These are phyloP conservation scores for Thinopyrum elongatum DNA, from an alignment of 176 grass and related monocot species.

Conservation along the genomic window DNA sequence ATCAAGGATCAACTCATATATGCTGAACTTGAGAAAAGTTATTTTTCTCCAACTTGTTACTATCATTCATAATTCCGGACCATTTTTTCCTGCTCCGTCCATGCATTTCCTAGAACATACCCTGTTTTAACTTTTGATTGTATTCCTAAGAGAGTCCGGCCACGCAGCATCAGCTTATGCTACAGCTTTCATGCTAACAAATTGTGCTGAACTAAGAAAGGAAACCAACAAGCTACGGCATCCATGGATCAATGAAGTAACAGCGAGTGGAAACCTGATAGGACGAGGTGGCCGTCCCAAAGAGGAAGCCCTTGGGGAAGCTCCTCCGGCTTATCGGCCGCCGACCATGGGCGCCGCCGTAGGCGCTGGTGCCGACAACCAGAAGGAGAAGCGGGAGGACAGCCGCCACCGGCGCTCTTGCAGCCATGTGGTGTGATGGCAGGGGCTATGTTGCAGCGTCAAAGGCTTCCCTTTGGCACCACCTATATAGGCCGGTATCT, in stretches of 20 bases:
- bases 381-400: slow-evolving; percentile 20
- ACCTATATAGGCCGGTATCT: not conserved
- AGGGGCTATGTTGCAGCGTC: not conserved
- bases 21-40: not conserved
- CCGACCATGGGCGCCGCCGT: not conserved
- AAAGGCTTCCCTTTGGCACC: not conserved
- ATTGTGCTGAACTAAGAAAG: not conserved
- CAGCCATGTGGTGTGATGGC: not conserved
- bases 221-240: not conserved
- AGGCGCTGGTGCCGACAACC: not conserved
- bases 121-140: not conserved
- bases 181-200: not conserved
- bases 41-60: not conserved
- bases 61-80: not conserved
- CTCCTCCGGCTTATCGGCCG: slow-evolving; percentile 1
- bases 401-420: not conserved
- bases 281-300: slow-evolving; percentile 19
- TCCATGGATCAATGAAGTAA: not conserved
- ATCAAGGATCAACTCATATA: not conserved
- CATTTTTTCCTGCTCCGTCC: not conserved
- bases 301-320: slow-evolving; percentile 24
- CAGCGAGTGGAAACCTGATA: slow-evolving; percentile 22
- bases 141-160: not conserved
- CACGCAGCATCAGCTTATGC: not conserved
- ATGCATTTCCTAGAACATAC: not conserved